Conservation (phyloP, 2,329 filamentous ascomycete genomes). For the Neofusicoccum parvum region DNA sequence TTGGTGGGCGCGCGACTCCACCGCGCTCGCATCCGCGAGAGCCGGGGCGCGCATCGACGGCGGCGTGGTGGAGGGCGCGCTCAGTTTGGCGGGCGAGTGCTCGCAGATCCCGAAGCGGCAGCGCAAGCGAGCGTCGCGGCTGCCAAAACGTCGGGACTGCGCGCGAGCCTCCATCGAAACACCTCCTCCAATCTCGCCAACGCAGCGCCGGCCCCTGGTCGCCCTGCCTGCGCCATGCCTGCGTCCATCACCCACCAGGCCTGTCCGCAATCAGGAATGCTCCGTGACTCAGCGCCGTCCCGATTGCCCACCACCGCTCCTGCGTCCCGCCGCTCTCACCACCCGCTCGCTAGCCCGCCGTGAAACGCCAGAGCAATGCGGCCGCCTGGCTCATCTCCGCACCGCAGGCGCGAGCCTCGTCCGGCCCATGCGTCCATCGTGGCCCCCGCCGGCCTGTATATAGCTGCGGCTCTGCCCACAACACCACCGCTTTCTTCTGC, state of each 20-base stretch:
- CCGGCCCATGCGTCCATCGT: neutral
- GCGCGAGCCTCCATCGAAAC: neutral
- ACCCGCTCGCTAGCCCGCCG: slow-evolving; percentile 4
- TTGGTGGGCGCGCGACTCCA: neutral
- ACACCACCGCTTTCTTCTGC: slow-evolving; percentile 5
- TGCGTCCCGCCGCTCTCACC: slow-evolving; percentile 2
- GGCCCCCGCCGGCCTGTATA: neutral
- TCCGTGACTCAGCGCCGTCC: neutral
- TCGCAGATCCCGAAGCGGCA: neutral
- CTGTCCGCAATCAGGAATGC: neutral
- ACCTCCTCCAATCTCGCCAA: slow-evolving; percentile 20
- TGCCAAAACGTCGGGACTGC: too few relatives aligned
- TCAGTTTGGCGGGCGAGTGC: neutral
- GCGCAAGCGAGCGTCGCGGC: neutral
- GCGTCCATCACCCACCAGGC: slow-evolving; percentile 12
- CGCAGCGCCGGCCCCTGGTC: neutral
- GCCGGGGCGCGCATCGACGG: neutral
- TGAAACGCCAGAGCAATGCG: slow-evolving; percentile 11
- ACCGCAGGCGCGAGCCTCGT: neutral
- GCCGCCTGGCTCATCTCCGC: slow-evolving; percentile 13
- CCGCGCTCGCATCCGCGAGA: neutral
- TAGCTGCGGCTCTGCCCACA: slow-evolving; percentile 5
- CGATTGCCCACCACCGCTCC: neutral
- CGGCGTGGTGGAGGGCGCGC: neutral
- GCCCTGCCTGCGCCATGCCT: slow-evolving; percentile 1